Conservation (phyloP, 176 grass and related monocot genomes). For the Eleusine indica region DNA sequence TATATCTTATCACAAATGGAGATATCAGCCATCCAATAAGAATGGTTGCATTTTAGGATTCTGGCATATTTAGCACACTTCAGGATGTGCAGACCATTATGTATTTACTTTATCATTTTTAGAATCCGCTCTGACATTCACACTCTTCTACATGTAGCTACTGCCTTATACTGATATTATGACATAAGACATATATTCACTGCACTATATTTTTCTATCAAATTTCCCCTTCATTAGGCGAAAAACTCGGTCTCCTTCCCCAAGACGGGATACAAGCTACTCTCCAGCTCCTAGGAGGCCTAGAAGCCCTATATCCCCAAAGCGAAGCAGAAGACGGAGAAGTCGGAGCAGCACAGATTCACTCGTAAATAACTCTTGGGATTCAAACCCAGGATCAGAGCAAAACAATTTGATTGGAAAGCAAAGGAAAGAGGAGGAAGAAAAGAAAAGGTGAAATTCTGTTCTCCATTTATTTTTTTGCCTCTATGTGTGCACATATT, state of each 20-base stretch:
- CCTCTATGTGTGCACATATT: neutral
- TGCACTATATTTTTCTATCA: neutral
- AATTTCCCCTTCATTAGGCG: conserved; percentile 32
- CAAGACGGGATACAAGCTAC: conserved; percentile 29
- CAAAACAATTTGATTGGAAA: conserved; percentile 37
- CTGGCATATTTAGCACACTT: neutral
- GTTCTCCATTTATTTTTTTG: neutral
- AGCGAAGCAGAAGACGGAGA: conserved; percentile 15
- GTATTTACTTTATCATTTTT: neutral
- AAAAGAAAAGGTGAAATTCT: conserved; percentile 39
- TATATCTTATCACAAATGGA: neutral
- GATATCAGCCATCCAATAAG: neutral
- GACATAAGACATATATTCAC: neutral
- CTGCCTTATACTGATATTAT: neutral
- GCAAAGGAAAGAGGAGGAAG: conserved; percentile 40
- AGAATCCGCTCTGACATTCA: neutral
- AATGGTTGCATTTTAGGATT: neutral
- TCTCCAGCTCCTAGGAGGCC: conserved; percentile 38
- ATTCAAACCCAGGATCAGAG: conserved; percentile 33
- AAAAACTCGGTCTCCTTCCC: conserved; percentile 46
- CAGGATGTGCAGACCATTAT: neutral
- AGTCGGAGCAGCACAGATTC: conserved; percentile 43
- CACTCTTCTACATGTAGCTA: neutral
- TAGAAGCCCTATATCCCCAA: conserved; percentile 32
- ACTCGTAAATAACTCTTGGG: conserved; percentile 28